Percentiles rank a stretch among this genome's conserved stretches.
Evolutionary conservation across 441 rosid genomes (phyloP).

Genomic region (California macrophylla): DNA sequence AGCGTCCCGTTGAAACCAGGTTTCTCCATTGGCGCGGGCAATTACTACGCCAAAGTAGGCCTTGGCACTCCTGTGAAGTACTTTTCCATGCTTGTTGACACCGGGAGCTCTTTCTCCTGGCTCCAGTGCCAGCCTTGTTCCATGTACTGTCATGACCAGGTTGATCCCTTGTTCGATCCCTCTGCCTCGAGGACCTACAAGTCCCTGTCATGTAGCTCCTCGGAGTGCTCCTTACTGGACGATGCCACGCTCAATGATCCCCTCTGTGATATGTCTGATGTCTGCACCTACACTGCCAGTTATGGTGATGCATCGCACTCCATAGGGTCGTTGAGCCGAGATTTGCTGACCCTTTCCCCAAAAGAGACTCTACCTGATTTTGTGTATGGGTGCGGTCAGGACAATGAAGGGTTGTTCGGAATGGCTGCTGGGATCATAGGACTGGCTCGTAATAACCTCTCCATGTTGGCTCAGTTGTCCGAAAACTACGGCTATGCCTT

Average conservation of each 20-base stretch:
- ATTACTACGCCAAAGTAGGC: conserved; percentile 4
- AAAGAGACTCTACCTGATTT: conserved; percentile 24
- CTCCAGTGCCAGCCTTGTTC: conserved; percentile 25
- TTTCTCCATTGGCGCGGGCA: not conserved
- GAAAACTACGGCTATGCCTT: conserved; percentile 25
- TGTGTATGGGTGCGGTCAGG: conserved; percentile 39
- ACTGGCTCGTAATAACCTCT: conserved; percentile 33
- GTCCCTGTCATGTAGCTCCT: conserved; percentile 17
- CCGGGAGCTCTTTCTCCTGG: conserved; percentile 10
- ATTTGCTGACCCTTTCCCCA: conserved; percentile 25
- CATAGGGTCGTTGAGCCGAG: conserved; percentile 34
- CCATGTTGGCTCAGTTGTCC: conserved; percentile 28
- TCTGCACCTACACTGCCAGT: conserved; percentile 30
- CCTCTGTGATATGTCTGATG: not conserved
- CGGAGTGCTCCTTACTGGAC: conserved; percentile 26
- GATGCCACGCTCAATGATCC: conserved; percentile 24
- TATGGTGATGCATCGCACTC: conserved; percentile 40
- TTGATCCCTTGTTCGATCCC: conserved; percentile 33
- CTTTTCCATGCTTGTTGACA: conserved; percentile 3
- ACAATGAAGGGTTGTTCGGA: conserved; percentile 31
- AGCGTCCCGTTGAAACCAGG: not conserved
- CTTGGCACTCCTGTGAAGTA: conserved; percentile 4
- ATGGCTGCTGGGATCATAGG: conserved; percentile 38
- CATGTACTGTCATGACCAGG: conserved; percentile 29
- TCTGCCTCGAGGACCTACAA: conserved; percentile 29